These are phyloP conservation scores for Crepidotus sp. DNA, from an alignment of 1,284 basidiomycete species.

Conservation along the genomic window DNA sequence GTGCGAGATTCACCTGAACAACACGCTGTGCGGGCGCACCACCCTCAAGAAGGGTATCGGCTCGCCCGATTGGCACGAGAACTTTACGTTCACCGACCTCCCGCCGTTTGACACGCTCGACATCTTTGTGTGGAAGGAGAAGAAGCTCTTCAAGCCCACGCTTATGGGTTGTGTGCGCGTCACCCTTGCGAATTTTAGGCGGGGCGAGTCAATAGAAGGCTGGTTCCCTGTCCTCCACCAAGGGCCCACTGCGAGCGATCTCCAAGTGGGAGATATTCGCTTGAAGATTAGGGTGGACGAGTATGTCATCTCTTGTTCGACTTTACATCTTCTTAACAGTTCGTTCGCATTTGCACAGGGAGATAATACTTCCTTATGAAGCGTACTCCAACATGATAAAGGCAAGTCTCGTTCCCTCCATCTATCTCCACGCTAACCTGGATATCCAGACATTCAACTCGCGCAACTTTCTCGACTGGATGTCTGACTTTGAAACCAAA, in stretches of 20 bases:
- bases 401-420: slow-evolving; percentile 29
- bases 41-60: slow-evolving; percentile 58
- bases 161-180: slow-evolving; percentile 58
- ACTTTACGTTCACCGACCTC: slow-evolving; percentile 61
- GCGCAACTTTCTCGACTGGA: slow-evolving; percentile 67
- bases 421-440: slow-evolving; percentile 3
- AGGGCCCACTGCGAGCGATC: slow-evolving; percentile 37
- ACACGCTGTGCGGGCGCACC: slow-evolving; percentile 58
- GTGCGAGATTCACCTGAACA: slow-evolving; percentile 62
- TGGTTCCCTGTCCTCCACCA: slow-evolving; percentile 71
- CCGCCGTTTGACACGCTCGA: slow-evolving; percentile 64
- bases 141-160: slow-evolving; percentile 46
- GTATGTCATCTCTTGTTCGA: slow-evolving; percentile 35
- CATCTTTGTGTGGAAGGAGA: slow-evolving; percentile 58
- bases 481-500: slow-evolving; percentile 58
- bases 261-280: slow-evolving; percentile 65
- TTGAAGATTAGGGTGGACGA: slow-evolving; percentile 68
- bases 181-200: slow-evolving; percentile 57
- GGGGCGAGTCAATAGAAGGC: slow-evolving; percentile 66
- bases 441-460: slow-evolving; percentile 46
- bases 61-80: slow-evolving; percentile 70
- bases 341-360: slow-evolving; percentile 48
- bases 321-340: slow-evolving; percentile 6
- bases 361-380: slow-evolving; percentile 61
- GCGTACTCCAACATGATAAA: slow-evolving; percentile 48